Evolutionary conservation across 2,329 filamentous ascomycete species (phyloP), one percentile per base, ranked within the genome.

Genomic region (Calonectria pseudoturangicola): DNA sequence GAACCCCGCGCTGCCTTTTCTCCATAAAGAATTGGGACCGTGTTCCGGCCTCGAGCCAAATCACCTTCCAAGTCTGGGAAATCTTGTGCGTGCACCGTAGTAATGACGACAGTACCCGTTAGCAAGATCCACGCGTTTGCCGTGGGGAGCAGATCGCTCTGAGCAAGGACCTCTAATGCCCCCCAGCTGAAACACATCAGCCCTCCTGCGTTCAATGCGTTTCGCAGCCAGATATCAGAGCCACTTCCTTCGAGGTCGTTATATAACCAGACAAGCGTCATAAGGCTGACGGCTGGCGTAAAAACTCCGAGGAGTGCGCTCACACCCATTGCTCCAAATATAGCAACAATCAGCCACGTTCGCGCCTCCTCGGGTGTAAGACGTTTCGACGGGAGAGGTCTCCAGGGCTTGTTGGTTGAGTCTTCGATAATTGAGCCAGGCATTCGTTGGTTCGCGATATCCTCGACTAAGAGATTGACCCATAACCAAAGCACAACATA

Each of bases 401-500:
- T 72, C 82, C 82, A 83, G 1, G 82, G 82, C 65, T 83, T 82
- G 72, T 83, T 83, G 15, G 76, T 66, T 0, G 65, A 15, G 51
- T 83, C 82, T 28, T 83, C 82, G 1, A 76, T 36, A 13, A 82
- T 66, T 0, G 79, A 75, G 1, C 74, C 72, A 0, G 73, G 64
- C 1, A 75, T 62, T 0, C 79, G 71, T 54, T 83, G 82, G 58
- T 83, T 83, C 18, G 77, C 72, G 9, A 83, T 76, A 12, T 80
- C 73, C 36, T 79, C 76, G 3, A 80, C 72, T 0, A 83, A 45
- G 4, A 82, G 77, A 60, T 81, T 79, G 4, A 80, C 21, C 81
- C 81, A 83, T 13, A 80, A 64, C 78, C 78, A 80, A 7, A 72
- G 10, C 2, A 80, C 33, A 74, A 77, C 72, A 7, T 39, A 13